These are phyloP conservation scores for Bryum argenteum DNA, from an alignment of 225 moss, liverwort and hornwort species.

Conservation along the genomic window DNA sequence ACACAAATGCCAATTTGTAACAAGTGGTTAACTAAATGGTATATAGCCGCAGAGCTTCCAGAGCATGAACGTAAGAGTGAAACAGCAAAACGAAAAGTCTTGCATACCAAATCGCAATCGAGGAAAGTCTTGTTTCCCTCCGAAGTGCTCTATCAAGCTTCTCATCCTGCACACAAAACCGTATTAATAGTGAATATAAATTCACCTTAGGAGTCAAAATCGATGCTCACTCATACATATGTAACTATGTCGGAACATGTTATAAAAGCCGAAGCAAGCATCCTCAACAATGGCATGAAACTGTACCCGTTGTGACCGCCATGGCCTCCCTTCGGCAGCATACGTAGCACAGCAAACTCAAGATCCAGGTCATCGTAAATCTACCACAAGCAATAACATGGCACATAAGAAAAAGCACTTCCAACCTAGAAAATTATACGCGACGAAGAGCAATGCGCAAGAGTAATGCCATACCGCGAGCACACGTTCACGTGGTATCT, in stretches of 20 bases:
- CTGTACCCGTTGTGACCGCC: slow-evolving; percentile 94
- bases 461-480: slow-evolving; percentile 61
- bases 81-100: slow-evolving; percentile 6
- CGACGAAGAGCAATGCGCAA: slow-evolving; percentile 2
- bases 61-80: background rate
- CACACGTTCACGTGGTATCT: slow-evolving; percentile 92
- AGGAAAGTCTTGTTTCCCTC: slow-evolving; percentile 64
- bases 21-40: background rate
- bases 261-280: background rate
- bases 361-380: slow-evolving; percentile 95
- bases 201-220: background rate
- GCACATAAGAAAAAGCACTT: background rate
- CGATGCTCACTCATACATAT: background rate
- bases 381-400: slow-evolving; percentile 39
- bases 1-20: slow-evolving; percentile 18
- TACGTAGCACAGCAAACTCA: slow-evolving; percentile 78
- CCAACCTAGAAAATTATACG: slow-evolving; percentile 3
- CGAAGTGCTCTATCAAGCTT: slow-evolving; percentile 77
- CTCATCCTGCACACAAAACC: slow-evolving; percentile 70
- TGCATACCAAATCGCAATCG: slow-evolving; percentile 83
- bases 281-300: background rate
- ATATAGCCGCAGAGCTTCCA: slow-evolving; percentile 12
- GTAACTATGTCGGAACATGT: background rate
- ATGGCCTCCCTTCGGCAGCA: slow-evolving; percentile 92
- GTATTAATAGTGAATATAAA: background rate